Evolutionary conservation across 768 basidiomycete genomes (phyloP).

Genomic region (Paxillus ammoniavirescens): DNA sequence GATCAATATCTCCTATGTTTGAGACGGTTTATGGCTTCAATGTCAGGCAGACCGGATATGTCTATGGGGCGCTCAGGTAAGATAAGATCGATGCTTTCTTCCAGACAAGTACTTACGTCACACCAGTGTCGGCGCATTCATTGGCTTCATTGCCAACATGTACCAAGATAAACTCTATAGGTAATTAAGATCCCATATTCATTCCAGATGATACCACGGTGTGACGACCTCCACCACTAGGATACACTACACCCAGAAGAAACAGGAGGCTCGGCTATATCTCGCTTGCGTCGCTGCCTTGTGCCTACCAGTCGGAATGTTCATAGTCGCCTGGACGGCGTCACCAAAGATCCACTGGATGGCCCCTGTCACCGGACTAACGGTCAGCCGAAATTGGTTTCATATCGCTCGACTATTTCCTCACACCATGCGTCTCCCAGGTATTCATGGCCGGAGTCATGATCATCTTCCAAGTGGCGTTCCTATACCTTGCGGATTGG

Average conservation of each 20-base stretch:
- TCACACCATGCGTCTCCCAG: slow-evolving; percentile 18
- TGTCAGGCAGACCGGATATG: slow-evolving; percentile 55
- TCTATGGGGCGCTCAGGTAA: slow-evolving; percentile 54
- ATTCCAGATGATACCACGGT: slow-evolving; percentile 7
- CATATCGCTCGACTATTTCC: neutral
- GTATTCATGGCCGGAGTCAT: slow-evolving; percentile 39
- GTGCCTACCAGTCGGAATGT: slow-evolving; percentile 55
- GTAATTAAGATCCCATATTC: slow-evolving; percentile 29
- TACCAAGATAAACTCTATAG: slow-evolving; percentile 51
- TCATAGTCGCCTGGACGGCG: slow-evolving; percentile 71
- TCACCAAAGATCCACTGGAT: slow-evolving; percentile 56
- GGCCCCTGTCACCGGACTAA: slow-evolving; percentile 25
- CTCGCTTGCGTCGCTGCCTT: slow-evolving; percentile 52
- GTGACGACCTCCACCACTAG: slow-evolving; percentile 20
- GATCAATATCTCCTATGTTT: slow-evolving; percentile 58
- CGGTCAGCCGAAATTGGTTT: slow-evolving; percentile 11
- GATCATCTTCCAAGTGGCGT: slow-evolving; percentile 44
- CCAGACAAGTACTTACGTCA: neutral
- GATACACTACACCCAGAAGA: slow-evolving; percentile 17
- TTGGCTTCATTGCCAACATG: slow-evolving; percentile 44
- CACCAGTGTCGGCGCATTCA: slow-evolving; percentile 48
- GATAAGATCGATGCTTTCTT: slow-evolving; percentile 12
- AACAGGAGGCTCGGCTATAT: slow-evolving; percentile 61
- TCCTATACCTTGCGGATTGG: slow-evolving; percentile 52
- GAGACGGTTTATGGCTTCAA: slow-evolving; percentile 56